Evolutionary conservation across 2,329 filamentous ascomycete species (phyloP).

Genomic region (Cadophora sp.): DNA sequence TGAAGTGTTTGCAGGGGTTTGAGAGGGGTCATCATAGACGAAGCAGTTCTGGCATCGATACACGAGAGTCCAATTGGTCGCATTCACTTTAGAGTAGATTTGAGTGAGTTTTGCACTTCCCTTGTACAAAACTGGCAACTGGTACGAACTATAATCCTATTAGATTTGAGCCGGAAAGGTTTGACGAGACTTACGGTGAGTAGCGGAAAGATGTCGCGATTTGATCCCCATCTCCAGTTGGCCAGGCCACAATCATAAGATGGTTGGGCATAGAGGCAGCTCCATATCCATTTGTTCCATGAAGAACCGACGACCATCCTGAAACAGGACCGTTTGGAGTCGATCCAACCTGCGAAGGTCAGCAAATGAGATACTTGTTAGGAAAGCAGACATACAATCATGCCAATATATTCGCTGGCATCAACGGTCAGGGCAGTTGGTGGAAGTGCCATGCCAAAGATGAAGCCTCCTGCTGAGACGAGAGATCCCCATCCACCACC

Average conservation of each 20-base stretch:
- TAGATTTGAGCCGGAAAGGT: background rate
- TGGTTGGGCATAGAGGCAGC: conserved; percentile 59
- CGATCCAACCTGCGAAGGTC: conserved; percentile 48
- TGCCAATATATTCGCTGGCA: conserved; percentile 64
- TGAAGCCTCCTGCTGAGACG: conserved; percentile 51
- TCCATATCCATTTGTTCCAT: conserved; percentile 52
- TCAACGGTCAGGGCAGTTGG: conserved; percentile 54
- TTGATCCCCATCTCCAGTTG: conserved; percentile 53
- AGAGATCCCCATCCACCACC: conserved; percentile 42
- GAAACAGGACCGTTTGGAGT: conserved; percentile 49
- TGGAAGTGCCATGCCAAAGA: conserved; percentile 63
- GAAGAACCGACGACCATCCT: conserved; percentile 65
- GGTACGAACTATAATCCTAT: conserved; percentile 56
- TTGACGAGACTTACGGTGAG: conserved; percentile 47
- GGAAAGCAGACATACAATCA: conserved; percentile 52
- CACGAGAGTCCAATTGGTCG: conserved; percentile 65
- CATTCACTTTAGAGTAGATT: conserved; percentile 63
- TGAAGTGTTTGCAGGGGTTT: conserved; percentile 49
- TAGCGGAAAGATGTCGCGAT: conserved; percentile 65
- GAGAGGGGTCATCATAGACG: conserved; percentile 58
- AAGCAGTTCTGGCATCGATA: conserved; percentile 69
- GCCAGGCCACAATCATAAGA: conserved; percentile 65
- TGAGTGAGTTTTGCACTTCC: conserved; percentile 68
- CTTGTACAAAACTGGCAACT: conserved; percentile 62
- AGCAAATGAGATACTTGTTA: background rate